Evolutionary conservation across 768 basidiomycete genomes (phyloP), one percentile per base, ranked within the genome.

Genomic region (Leccinum broughii): DNA sequence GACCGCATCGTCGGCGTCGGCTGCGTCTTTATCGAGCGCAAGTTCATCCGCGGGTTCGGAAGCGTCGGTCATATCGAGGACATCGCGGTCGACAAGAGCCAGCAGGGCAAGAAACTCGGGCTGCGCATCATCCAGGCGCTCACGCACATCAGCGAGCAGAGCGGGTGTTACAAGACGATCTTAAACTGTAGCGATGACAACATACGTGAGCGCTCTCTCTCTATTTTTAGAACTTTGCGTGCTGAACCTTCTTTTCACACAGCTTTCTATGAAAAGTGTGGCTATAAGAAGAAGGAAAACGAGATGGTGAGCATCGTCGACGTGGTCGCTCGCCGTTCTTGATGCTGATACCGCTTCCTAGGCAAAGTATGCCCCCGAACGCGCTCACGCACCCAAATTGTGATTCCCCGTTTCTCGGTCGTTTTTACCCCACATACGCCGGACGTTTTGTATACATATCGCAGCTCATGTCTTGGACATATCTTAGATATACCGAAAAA

Each of bases 221-320:
- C 61, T 28, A 51, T 54, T 52, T 6, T 14, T 51, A 61, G 41
- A 17, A 35, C n/a, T 39, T 39, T 8, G 51, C 62, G 62, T 28
- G 56, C 55, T 66, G 46, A 71, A 39, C 22, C 37, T 26, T 15
- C 41, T 50, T 63, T 32, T 41, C 34, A 24, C 62, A 67, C 70
- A 97, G 95, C 92, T 9, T 99, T 99, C 78, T 99, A 99, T 75
- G 81, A 93, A 75, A 98, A 98, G 76, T 99, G 96, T 72, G 96
- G 96, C 22, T 97, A 78, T 69, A 81, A 84, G 75, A 89, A 87
- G 78, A 96, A 95, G 76, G 95, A 95, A 76, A 87, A 84, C 67
- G 92, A 97, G 75, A 98, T 98, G 95, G 95, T 89, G 58, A 59
- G 73, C 44, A 20, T 55, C 15, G 17, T 57, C 46, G 9, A 20